A percentile compares a stretch with the other conserved stretches of the same genome.
phyloP scores from a whole-genome alignment of 805 yeast genomes.

The Starmerella davenportii region DNA sequence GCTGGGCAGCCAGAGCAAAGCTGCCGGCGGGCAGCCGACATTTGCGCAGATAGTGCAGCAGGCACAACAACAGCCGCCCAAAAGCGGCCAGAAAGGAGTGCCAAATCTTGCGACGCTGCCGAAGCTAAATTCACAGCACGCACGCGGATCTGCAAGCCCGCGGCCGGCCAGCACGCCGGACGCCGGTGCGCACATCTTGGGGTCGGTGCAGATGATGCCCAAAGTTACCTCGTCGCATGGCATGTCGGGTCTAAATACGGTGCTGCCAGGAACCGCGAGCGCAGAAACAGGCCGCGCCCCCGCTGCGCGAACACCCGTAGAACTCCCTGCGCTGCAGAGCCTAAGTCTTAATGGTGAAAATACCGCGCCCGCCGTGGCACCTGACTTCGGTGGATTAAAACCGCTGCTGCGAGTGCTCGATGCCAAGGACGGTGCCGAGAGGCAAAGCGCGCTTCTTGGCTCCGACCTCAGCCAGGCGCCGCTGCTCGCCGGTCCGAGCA shows the following conservation, averaged over 20 bases:
- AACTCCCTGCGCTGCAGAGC: not conserved
- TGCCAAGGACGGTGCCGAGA: slow-evolving; percentile 40
- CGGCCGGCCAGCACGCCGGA: not conserved
- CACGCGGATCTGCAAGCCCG: not conserved
- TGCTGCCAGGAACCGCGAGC: slow-evolving; percentile 11
- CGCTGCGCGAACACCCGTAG: not conserved
- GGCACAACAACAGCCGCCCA: slow-evolving; percentile 7
- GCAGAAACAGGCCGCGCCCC: not conserved
- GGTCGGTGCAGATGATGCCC: slow-evolving; percentile 16
- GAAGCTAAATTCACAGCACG: not conserved
- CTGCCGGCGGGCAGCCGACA: slow-evolving; percentile 3
- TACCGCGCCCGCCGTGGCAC: not conserved
- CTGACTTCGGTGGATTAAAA: slow-evolving; percentile 32
- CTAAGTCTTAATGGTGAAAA: not conserved
- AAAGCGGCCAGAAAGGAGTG: not conserved
- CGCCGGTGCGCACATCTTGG: slow-evolving; percentile 6
- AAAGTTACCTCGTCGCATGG: slow-evolving; percentile 11
- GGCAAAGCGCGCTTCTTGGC: slow-evolving; percentile 53
- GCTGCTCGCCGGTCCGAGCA: slow-evolving; percentile 30
- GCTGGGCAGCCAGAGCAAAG: slow-evolving; percentile 2
- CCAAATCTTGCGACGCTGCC: not conserved
- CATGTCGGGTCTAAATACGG: slow-evolving; percentile 14
- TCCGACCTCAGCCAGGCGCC: slow-evolving; percentile 54
- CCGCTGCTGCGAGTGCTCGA: slow-evolving; percentile 44
- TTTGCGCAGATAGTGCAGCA: slow-evolving; percentile 14